A percentile compares a stretch with the other conserved stretches of the same genome.
Conservation (phyloP, 208 protist genomes). For the Trypanosomatidae sp. region DNA sequence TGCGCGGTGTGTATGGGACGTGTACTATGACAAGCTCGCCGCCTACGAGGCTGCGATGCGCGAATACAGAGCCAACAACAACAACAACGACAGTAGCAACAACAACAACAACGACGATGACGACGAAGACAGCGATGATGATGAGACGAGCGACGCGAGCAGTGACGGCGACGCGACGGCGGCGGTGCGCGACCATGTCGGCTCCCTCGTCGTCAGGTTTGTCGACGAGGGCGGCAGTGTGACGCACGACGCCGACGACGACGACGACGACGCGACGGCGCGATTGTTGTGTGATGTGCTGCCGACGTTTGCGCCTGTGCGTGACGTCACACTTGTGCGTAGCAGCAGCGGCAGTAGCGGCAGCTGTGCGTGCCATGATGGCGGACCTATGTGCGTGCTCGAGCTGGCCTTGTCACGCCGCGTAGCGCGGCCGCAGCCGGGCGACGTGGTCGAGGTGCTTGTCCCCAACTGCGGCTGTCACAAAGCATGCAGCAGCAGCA, state of each 20-base stretch:
- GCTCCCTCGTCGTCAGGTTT: conserved; percentile 63
- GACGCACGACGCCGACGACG: not conserved
- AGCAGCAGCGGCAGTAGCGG: not conserved
- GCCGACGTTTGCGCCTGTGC: not conserved
- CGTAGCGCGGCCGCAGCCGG: conserved; percentile 16
- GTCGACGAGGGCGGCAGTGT: not conserved
- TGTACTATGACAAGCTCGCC: conserved; percentile 75
- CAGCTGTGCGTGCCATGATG: not conserved
- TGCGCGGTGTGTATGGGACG: conserved; percentile 80
- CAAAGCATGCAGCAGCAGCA: not conserved
- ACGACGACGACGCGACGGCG: not conserved
- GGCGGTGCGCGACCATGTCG: conserved; percentile 29
- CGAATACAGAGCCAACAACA: not conserved
- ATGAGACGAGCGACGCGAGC: conserved; percentile 7
- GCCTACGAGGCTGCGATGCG: conserved; percentile 25
- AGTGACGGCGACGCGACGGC: conserved; percentile 5
- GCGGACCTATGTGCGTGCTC: not conserved
- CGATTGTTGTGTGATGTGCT: too few species aligned
- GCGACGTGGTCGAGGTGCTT: conserved; percentile 68
- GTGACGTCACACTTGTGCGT: not conserved
- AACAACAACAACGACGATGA: conserved; percentile 4
- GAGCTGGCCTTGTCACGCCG: not conserved
- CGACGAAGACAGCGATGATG: not conserved
- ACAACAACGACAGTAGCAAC: conserved; percentile 5
- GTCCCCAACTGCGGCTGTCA: conserved; percentile 28